Conservation (phyloP, 2,329 filamentous ascomycete genomes). For the Blastomyces parvus region DNA sequence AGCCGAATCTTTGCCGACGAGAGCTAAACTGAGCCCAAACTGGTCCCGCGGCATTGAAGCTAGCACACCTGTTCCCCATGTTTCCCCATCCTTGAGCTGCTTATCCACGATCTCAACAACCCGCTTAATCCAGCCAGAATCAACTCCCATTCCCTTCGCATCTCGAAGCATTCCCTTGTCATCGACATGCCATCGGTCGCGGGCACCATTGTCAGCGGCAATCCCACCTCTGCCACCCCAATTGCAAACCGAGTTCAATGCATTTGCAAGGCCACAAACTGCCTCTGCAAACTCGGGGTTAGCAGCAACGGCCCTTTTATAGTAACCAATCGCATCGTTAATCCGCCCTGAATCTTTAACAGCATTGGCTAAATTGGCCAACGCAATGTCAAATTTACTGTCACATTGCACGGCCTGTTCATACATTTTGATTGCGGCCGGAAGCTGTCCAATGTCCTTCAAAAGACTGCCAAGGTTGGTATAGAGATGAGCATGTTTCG, state of each 20-base stretch:
- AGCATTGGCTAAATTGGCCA: slow-evolving; percentile 93
- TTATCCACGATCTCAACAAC: slow-evolving; percentile 85
- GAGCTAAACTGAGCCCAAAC: slow-evolving; percentile 41
- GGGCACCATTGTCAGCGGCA: slow-evolving; percentile 58
- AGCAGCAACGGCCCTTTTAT: slow-evolving; percentile 78
- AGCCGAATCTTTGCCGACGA: slow-evolving; percentile 26
- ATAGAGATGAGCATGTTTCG: slow-evolving; percentile 87
- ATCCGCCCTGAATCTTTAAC: slow-evolving; percentile 94
- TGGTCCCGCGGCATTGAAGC: slow-evolving; percentile 45
- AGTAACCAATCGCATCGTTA: slow-evolving; percentile 83
- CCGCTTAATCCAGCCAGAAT: slow-evolving; percentile 73
- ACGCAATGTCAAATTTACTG: slow-evolving; percentile 87
- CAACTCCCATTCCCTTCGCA: slow-evolving; percentile 52
- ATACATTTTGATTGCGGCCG: slow-evolving; percentile 92
- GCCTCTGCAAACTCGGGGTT: slow-evolving; percentile 96
- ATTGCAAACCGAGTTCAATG: slow-evolving; percentile 90
- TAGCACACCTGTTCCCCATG: slow-evolving; percentile 70
- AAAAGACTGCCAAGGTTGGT: slow-evolving; percentile 91
- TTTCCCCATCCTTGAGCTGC: slow-evolving; percentile 75
- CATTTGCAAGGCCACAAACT: slow-evolving; percentile 89
- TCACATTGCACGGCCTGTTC: slow-evolving; percentile 89
- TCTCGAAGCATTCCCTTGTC: slow-evolving; percentile 74
- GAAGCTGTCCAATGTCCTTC: slow-evolving; percentile 90
- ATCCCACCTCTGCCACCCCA: slow-evolving; percentile 88
- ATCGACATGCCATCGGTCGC: slow-evolving; percentile 90